Conservation (phyloP, 805 yeast genomes). For the Debaryomyces prosopidis region DNA sequence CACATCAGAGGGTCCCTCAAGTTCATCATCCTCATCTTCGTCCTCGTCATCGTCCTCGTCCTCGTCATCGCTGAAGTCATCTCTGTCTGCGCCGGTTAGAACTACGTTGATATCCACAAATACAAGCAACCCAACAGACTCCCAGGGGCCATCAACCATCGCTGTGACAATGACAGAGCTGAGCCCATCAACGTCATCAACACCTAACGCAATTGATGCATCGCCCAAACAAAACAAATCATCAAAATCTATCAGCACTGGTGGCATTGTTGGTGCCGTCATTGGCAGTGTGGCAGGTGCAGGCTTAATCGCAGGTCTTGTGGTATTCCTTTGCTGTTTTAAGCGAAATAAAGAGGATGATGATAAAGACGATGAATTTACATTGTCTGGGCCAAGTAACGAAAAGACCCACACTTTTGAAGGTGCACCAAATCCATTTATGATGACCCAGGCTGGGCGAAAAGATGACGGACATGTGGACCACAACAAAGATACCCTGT, state of each 20-base stretch:
- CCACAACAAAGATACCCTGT: slow-evolving; percentile 15
- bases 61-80: slow-evolving; percentile 9
- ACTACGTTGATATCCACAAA: slow-evolving; percentile 3
- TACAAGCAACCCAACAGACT: slow-evolving; percentile 4
- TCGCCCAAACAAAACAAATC: slow-evolving; percentile 4
- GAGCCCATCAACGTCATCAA: slow-evolving; percentile 6
- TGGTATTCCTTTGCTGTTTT: slow-evolving; percentile 41
- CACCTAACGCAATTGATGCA: slow-evolving; percentile 17
- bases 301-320: slow-evolving; percentile 33
- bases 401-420: slow-evolving; percentile 14
- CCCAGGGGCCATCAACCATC: slow-evolving; percentile 1
- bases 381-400: slow-evolving; percentile 26
- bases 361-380: slow-evolving; percentile 42
- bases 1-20: slow-evolving; percentile 9
- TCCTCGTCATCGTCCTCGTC: slow-evolving; percentile 13
- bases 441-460: slow-evolving; percentile 9
- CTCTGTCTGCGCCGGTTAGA: not conserved
- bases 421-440: slow-evolving; percentile 24
- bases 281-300: slow-evolving; percentile 43
- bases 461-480: slow-evolving; percentile 9
- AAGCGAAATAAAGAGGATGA: slow-evolving; percentile 39
- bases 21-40: slow-evolving; percentile 12
- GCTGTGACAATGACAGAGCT: slow-evolving; percentile 8
- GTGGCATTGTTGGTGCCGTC: slow-evolving; percentile 44
- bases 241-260: slow-evolving; percentile 27